phyloP scores from a whole-genome alignment of 345 rosid genomes.

The Salix suchowensis region DNA sequence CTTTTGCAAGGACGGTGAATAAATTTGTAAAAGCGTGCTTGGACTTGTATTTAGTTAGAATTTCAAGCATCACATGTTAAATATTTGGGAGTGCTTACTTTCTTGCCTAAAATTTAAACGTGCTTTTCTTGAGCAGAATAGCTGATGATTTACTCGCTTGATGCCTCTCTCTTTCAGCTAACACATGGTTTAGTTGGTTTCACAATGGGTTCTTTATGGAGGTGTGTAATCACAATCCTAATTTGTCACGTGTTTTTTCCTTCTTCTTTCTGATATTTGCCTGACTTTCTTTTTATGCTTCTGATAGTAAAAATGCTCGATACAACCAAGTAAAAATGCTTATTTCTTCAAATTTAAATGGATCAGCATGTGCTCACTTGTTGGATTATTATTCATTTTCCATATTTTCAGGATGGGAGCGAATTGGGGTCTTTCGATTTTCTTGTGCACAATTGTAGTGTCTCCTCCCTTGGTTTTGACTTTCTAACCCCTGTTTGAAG shows the following conservation, averaged over 20 bases:
- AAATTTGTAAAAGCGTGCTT: background rate
- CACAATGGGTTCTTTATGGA: conserved; percentile 81
- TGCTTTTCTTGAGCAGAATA: background rate
- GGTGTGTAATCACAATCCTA: conserved; percentile 35
- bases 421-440: conserved; percentile 68
- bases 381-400: conserved; percentile 1
- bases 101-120: background rate
- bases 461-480: conserved; percentile 24
- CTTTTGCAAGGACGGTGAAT: background rate
- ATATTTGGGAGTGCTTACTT: background rate
- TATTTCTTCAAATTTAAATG: conserved; percentile 1
- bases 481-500: conserved; percentile 19
- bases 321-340: background rate
- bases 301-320: background rate
- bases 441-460: conserved; percentile 74
- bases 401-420: conserved; percentile 52
- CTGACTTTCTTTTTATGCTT: background rate
- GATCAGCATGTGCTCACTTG: background rate
- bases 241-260: background rate
- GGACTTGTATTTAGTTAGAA: background rate
- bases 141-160: conserved; percentile 1
- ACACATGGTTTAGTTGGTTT: conserved; percentile 84
- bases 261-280: background rate
- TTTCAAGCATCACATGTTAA: background rate
- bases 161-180: conserved; percentile 45